Evolutionary conservation across 2,329 filamentous ascomycete species (phyloP), one percentile per base, ranked within the genome.

Genomic region (Nannizzia gypsea): DNA sequence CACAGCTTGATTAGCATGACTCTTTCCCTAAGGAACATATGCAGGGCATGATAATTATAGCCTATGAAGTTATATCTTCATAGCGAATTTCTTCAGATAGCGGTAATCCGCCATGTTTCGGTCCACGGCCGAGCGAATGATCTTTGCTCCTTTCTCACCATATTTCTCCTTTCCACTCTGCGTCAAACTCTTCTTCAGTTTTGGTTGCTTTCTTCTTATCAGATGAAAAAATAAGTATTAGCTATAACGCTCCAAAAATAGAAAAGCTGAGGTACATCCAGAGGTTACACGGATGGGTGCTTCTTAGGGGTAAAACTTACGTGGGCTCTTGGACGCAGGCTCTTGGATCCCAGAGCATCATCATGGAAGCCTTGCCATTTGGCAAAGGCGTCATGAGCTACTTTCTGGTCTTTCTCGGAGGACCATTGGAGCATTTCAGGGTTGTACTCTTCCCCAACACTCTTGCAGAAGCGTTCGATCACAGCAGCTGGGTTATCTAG

Each of bases 351-450:
- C 67, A 97, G 89, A 13, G 90, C 93, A 77, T 97, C 93, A 66
- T 97, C 88, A 72, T 97, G 93, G 77, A 95, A 97, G 9, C 93
- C 93, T 66, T 85, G 88, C 93, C 93, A 97, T 78, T 99, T 97
- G 76, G 91, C 90, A 75, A 97, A 97, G 17, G 85, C 85, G 64
- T 83, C 80, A 65, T 81, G 79, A 2, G 91, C 92, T 63, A 82
- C 77, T 57, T 75, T 67, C 66, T 90, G 84, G 67, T 87, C 85
- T 64, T 88, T 86, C 58, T 86, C 84, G 28, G 86, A 84, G 63
- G 88, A 83, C 93, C 93, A 97, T 61, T 81, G 79, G 63, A 99
- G 79, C 91, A 97, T 96, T 13, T 82, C 78, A 0, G 84, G 82
- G 50, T 77, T 77, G 73, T 87, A 99, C 15, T 88, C 81, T 62